phyloP scores from a whole-genome alignment of 2,329 filamentous ascomycete genomes.

The Emmonsiellopsis sp. region DNA sequence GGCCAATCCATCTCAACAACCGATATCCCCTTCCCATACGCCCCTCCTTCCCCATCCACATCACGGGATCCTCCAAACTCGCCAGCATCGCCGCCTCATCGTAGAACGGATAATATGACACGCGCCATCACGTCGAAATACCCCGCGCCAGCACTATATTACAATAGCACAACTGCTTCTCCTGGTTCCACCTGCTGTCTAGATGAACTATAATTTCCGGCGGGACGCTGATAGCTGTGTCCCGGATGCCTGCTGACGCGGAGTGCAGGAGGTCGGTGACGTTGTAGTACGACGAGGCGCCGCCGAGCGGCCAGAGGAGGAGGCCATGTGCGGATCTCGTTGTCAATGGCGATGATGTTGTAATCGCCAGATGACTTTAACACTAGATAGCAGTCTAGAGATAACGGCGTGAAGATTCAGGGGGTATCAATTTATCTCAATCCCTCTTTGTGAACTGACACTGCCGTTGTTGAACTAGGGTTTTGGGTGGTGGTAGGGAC shows the following conservation, averaged over 20 bases:
- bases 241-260: constrained; percentile 55
- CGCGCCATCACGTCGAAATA: constrained; percentile 65
- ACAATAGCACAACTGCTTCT: constrained; percentile 58
- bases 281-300: constrained; percentile 47
- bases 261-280: constrained; percentile 57
- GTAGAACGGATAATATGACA: constrained; percentile 69
- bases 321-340: constrained; percentile 63
- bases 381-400: too few species aligned
- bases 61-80: constrained; percentile 46
- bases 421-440: too few species aligned
- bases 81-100: constrained; percentile 50
- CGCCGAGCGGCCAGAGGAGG: constrained; percentile 57
- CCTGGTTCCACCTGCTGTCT: constrained; percentile 67
- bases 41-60: constrained; percentile 49
- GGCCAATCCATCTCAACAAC: constrained; percentile 68
- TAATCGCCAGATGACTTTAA: too few species aligned
- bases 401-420: too few species aligned
- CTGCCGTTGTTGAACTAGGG: too few species aligned
- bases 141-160: constrained; percentile 43
- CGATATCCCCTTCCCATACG: constrained; percentile 58
- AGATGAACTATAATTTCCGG: constrained; percentile 67
- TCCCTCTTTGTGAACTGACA: too few species aligned
- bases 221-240: constrained; percentile 47
- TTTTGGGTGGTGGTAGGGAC: too few species aligned
- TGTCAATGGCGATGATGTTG: constrained; percentile 60